Evolutionary conservation across 345 rosid species (phyloP).

Genomic region (rapeseed (Brassica napus)): DNA sequence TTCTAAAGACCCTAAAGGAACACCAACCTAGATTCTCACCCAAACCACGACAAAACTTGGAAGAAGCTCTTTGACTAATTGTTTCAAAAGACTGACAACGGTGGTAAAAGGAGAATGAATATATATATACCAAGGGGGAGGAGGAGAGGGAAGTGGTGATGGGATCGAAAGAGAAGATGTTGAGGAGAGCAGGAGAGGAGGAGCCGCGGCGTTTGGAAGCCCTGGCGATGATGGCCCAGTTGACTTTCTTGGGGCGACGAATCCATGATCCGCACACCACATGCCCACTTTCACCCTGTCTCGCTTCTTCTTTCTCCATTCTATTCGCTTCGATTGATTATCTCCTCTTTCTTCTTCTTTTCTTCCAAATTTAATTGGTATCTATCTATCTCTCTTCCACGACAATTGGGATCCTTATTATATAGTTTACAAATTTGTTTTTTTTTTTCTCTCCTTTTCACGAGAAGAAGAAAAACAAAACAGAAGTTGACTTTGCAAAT

Average conservation of each 20-base stretch:
- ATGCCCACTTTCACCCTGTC: slow-evolving; percentile 39
- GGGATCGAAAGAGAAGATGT: slow-evolving; percentile 84
- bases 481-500: slow-evolving; percentile 35
- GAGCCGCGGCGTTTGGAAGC: slow-evolving; percentile 52
- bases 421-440: neutral
- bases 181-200: slow-evolving; percentile 54
- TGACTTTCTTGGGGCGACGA: slow-evolving; percentile 75
- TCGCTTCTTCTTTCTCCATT: slow-evolving; percentile 51
- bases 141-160: slow-evolving; percentile 59
- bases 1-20: neutral
- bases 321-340: neutral
- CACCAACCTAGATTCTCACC: neutral
- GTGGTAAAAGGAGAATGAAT: neutral
- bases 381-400: slow-evolving; percentile 3
- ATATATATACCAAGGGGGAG: slow-evolving; percentile 74
- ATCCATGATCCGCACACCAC: slow-evolving; percentile 90
- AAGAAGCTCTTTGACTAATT: neutral
- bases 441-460: neutral
- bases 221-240: slow-evolving; percentile 64
- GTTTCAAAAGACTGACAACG: neutral
- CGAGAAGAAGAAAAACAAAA: neutral
- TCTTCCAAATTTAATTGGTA: neutral
- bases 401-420: slow-evolving; percentile 17
- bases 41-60: slow-evolving; percentile 5
- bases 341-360: neutral